Conservation (phyloP, 768 basidiomycete species). For the Suillus luteus region DNA sequence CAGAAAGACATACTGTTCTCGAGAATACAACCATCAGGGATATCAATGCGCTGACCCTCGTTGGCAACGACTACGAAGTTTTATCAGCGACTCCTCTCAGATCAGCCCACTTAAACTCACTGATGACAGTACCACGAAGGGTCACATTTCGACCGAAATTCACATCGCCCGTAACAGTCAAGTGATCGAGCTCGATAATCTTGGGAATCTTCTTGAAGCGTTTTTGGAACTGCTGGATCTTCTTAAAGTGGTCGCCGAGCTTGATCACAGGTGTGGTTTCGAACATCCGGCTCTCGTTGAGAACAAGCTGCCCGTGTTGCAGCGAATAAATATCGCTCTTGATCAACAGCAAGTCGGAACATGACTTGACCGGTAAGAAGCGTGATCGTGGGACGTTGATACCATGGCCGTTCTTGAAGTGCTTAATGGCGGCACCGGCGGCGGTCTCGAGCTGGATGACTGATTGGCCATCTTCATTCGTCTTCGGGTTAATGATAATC, state of each 20-base stretch:
- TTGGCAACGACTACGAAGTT: conserved; percentile 59
- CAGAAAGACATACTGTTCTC: conserved; percentile 55
- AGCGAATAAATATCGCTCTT: conserved; percentile 72
- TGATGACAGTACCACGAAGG: conserved; percentile 67
- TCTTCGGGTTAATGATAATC: conserved; percentile 78
- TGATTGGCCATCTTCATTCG: conserved; percentile 65
- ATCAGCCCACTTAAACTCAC: conserved; percentile 22
- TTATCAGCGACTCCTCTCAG: conserved; percentile 3
- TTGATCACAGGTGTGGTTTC: conserved; percentile 71
- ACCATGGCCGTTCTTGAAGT: conserved; percentile 65
- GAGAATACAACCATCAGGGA: conserved; percentile 73
- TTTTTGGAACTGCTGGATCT: conserved; percentile 70
- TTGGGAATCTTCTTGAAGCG: conserved; percentile 76
- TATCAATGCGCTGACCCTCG: conserved; percentile 72
- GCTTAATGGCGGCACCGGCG: conserved; percentile 75
- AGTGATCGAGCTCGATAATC: conserved; percentile 72
- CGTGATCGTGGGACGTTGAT: conserved; percentile 74
- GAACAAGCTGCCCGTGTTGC: conserved; percentile 66
- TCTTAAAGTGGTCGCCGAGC: conserved; percentile 78
- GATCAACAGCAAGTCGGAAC: conserved; percentile 65
- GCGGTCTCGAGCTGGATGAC: conserved; percentile 82
- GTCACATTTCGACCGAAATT: conserved; percentile 67
- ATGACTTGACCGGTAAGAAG: conserved; percentile 68
- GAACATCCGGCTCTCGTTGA: conserved; percentile 62
- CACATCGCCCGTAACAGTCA: conserved; percentile 72